A percentile compares a stretch with the other conserved stretches of the same genome.
Conservation (phyloP, 352 stramenopile species). For the Pythium sukuiense region DNA sequence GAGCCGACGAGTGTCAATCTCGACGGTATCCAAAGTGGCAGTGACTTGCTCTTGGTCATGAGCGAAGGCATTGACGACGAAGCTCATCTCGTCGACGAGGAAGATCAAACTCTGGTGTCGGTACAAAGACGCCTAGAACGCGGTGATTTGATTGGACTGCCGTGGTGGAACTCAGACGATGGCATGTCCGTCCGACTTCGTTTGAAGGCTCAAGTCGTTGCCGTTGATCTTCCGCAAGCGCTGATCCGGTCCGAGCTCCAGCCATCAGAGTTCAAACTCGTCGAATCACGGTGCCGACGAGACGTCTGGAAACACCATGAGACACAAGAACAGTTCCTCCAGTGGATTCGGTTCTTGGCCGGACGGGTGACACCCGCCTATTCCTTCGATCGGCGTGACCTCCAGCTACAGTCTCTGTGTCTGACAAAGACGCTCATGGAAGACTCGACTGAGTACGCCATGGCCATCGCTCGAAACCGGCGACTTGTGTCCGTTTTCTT, state of each 20-base stretch:
- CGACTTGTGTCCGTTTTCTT: not conserved
- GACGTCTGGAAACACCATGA: not conserved
- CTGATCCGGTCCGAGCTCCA: not conserved
- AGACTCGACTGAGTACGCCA: not conserved
- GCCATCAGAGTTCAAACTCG: not conserved
- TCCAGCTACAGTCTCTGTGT: not conserved
- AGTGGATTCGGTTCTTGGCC: not conserved
- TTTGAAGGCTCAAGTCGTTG: not conserved
- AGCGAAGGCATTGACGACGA: not conserved
- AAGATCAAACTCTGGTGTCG: not conserved
- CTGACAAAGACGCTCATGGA: not conserved
- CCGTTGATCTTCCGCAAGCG: not conserved
- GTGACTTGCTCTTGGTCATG: not conserved
- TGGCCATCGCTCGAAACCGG: not conserved
- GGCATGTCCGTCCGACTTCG: not conserved
- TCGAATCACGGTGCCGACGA: not conserved
- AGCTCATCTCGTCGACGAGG: not conserved
- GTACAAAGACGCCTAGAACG: not conserved
- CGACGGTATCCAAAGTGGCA: not conserved
- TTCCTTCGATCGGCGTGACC: not conserved
- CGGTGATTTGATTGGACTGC: not conserved
- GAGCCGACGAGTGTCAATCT: not conserved
- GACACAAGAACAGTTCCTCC: not conserved
- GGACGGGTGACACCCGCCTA: not conserved
- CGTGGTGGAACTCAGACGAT: not conserved